Percentiles rank a stretch among this genome's conserved stretches.
Evolutionary conservation across 345 rosid genomes (phyloP).

Genomic region (Gossypium longicalyx): DNA sequence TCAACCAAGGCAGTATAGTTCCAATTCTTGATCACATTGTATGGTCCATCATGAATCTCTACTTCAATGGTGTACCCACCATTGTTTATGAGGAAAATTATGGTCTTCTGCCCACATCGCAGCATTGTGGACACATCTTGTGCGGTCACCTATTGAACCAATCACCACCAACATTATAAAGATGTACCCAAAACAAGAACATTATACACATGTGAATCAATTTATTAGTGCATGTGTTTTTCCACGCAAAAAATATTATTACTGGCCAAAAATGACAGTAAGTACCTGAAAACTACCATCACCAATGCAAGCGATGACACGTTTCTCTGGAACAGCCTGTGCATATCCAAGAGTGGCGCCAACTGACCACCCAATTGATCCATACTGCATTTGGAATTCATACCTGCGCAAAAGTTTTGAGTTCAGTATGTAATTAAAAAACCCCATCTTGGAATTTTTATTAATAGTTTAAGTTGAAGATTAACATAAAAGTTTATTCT

Average conservation of each 20-base stretch:
- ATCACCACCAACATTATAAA: not conserved
- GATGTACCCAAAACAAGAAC: not conserved
- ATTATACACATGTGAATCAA: not conserved
- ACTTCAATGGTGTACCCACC: constrained; percentile 85
- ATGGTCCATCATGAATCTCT: constrained; percentile 82
- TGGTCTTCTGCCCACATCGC: constrained; percentile 54
- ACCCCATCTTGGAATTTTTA: not conserved
- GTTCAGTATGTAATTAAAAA: not conserved
- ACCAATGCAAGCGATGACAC: constrained; percentile 75
- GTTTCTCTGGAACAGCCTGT: constrained; percentile 65
- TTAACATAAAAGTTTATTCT: not conserved
- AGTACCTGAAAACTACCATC: constrained; percentile 85
- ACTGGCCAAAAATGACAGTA: not conserved
- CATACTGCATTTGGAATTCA: constrained; percentile 89
- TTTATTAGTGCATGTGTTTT: not conserved
- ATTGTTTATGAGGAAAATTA: constrained; percentile 74
- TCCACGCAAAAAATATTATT: not conserved
- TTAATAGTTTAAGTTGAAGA: not conserved
- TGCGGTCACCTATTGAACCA: constrained; percentile 52
- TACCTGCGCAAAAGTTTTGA: constrained; percentile 36
- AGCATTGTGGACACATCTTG: constrained; percentile 79
- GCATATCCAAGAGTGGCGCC: constrained; percentile 87
- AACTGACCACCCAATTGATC: constrained; percentile 87
- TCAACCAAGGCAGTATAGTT: not conserved
- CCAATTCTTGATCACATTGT: constrained; percentile 45